Conservation (phyloP, 164 flowering plant species). For the Magnolia officinalis region DNA sequence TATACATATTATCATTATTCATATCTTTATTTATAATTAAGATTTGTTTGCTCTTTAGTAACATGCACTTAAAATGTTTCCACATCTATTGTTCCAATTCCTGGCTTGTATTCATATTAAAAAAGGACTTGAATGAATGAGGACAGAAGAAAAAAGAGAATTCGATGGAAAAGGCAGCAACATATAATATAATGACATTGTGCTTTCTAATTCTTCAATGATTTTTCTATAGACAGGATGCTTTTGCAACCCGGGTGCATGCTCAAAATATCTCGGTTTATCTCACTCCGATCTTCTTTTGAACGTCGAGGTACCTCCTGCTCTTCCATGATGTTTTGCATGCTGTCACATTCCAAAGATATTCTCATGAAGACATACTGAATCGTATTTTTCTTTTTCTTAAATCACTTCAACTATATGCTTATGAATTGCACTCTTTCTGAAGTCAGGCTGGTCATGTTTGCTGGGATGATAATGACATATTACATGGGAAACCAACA, state of each 20-base stretch:
- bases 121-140: no score
- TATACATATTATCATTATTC: no score
- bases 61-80: no score
- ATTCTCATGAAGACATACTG: background rate
- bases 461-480: slow-evolving; percentile 94
- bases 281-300: slow-evolving; percentile 79
- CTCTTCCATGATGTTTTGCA: background rate
- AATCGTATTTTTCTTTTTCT: background rate
- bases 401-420: background rate
- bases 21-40: no score
- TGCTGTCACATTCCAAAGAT: background rate
- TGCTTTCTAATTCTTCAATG: background rate
- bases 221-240: slow-evolving; percentile 76
- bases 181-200: background rate
- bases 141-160: no score
- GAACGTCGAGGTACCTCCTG: slow-evolving; percentile 64
- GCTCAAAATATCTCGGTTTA: slow-evolving; percentile 85
- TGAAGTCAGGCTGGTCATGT: slow-evolving; percentile 80
- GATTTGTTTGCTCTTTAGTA: no score
- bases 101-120: no score
- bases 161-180: no score
- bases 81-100: no score
- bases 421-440: slow-evolving; percentile 7
- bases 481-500: slow-evolving; percentile 82
- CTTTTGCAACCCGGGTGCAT: slow-evolving; percentile 99